Evolutionary conservation across 768 basidiomycete genomes (phyloP).

Genomic region (Lyophyllum shimeji): DNA sequence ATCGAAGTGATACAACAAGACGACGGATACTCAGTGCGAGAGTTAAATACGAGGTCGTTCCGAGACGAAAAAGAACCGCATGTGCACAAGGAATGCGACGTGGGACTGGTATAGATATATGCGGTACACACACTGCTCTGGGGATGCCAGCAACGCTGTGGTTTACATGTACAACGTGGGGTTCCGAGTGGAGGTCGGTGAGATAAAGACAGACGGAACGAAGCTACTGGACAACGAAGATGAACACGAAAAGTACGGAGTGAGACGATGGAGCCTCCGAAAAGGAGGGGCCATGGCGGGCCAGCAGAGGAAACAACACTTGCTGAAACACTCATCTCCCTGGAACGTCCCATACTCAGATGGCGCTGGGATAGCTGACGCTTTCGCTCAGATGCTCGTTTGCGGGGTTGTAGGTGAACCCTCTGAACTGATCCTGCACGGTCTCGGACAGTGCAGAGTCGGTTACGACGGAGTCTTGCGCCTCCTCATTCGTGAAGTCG

Average conservation of each 20-base stretch:
- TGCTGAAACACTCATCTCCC: background rate
- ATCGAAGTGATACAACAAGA: background rate
- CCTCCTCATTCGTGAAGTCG: slow-evolving; percentile 95
- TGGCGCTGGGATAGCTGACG: slow-evolving; percentile 59
- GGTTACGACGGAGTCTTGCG: slow-evolving; percentile 94
- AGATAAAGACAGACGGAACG: slow-evolving; percentile 2
- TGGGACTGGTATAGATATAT: background rate
- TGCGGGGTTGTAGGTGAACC: slow-evolving; percentile 86
- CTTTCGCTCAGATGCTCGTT: slow-evolving; percentile 86
- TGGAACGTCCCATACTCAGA: slow-evolving; percentile 14
- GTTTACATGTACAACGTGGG: slow-evolving; percentile 6
- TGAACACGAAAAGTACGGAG: background rate
- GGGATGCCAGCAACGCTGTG: background rate
- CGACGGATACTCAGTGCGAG: background rate
- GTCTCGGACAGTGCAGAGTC: slow-evolving; percentile 92
- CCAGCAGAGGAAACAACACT: background rate
- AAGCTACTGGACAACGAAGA: background rate
- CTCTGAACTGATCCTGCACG: slow-evolving; percentile 93
- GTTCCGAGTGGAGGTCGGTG: background rate
- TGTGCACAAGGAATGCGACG: background rate
- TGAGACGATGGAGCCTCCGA: background rate
- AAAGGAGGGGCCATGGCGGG: background rate
- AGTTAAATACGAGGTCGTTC: background rate
- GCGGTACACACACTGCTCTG: background rate
- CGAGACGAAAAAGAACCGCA: background rate